Percentiles rank a stretch among this genome's conserved stretches.
Evolutionary conservation across 2,329 filamentous ascomycete species (phyloP).

Genomic region (Xylaria sp.): DNA sequence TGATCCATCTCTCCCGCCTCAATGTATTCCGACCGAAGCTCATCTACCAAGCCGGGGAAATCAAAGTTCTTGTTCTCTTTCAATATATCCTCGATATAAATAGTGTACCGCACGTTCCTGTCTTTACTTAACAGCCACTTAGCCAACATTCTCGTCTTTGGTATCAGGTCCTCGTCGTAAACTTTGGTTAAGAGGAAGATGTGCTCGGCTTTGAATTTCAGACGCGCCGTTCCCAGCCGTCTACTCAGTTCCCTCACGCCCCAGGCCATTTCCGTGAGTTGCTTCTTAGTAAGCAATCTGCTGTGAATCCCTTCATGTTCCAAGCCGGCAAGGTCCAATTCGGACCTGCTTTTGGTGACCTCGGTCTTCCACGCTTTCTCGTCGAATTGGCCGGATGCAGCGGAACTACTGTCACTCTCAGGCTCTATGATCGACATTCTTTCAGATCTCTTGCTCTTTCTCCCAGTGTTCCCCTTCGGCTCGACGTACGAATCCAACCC

Average conservation of each 20-base stretch:
- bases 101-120: constrained; percentile 73
- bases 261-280: constrained; percentile 96
- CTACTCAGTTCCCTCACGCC: constrained; percentile 91
- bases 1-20: constrained; percentile 50
- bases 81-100: constrained; percentile 85
- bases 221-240: constrained; percentile 81
- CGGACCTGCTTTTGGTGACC: constrained; percentile 57
- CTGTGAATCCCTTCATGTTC: constrained; percentile 57
- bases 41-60: constrained; percentile 71
- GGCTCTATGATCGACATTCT: constrained; percentile 50
- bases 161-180: constrained; percentile 83
- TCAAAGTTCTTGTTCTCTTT: constrained; percentile 79
- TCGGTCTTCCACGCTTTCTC: constrained; percentile 65
- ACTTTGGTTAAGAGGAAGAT: constrained; percentile 93
- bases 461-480: constrained; percentile 48
- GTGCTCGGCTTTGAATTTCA: constrained; percentile 82
- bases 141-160: constrained; percentile 78
- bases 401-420: constrained; percentile 54
- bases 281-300: constrained; percentile 91
- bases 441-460: constrained; percentile 6
- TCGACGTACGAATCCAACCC: constrained; percentile 49
- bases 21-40: constrained; percentile 61
- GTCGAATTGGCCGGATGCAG: constrained; percentile 63
- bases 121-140: constrained; percentile 83
- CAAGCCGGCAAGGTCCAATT: constrained; percentile 52